These are phyloP conservation scores for Coniochaeta sp. DNA, from an alignment of 2,329 filamentous ascomycete species.

Conservation along the genomic window DNA sequence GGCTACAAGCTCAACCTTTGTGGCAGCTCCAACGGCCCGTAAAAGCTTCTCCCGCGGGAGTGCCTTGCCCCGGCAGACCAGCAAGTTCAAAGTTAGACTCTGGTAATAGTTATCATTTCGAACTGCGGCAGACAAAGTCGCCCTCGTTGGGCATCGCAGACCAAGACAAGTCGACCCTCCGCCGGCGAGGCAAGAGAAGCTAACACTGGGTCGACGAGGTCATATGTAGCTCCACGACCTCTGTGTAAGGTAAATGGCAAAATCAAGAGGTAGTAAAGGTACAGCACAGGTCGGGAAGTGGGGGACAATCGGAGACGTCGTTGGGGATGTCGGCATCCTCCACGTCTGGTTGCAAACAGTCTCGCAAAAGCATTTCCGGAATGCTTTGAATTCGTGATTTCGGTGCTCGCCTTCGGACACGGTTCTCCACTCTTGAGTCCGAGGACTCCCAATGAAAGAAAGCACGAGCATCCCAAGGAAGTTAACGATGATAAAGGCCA, in stretches of 20 bases:
- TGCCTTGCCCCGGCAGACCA: neutral
- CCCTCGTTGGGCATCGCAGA: too few species aligned
- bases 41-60: neutral
- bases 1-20: neutral
- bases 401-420: neutral
- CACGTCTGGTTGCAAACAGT: neutral
- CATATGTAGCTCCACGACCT: too few species aligned
- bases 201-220: too few species aligned
- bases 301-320: neutral
- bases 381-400: neutral
- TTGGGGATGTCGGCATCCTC: neutral
- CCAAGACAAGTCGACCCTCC: too few species aligned
- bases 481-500: too few species aligned
- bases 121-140: too few species aligned
- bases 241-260: neutral
- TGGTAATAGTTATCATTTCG: too few species aligned
- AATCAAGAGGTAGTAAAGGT: neutral
- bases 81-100: neutral
- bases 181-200: too few species aligned
- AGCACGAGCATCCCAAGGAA: too few species aligned
- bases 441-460: too few species aligned
- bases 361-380: neutral
- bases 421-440: neutral
- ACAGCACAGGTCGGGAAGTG: neutral
- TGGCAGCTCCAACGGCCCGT: neutral